phyloP scores from a whole-genome alignment of 371 early-diverging fungal species.

The Mucor velutinosus region DNA sequence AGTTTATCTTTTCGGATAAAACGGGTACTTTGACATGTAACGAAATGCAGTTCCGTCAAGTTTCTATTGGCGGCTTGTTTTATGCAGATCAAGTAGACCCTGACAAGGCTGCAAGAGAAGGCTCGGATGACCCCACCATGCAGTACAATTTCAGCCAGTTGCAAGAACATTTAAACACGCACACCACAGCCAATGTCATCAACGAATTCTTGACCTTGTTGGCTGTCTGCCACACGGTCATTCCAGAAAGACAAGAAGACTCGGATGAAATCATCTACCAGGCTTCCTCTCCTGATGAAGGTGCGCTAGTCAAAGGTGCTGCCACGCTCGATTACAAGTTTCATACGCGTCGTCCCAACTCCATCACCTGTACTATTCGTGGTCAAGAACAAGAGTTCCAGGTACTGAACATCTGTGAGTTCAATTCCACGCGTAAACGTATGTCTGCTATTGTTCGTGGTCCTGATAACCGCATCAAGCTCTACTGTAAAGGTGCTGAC shows the following conservation, averaged over 20 bases:
- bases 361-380: constrained; percentile 74
- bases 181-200: constrained; percentile 54
- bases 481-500: constrained; percentile 99
- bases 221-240: constrained; percentile 67
- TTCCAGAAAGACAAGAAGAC: constrained; percentile 35
- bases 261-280: constrained; percentile 54
- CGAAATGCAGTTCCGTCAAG: constrained; percentile 68
- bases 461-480: constrained; percentile 88
- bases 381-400: constrained; percentile 77
- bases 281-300: constrained; percentile 86
- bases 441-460: constrained; percentile 93
- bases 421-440: constrained; percentile 96
- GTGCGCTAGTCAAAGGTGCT: constrained; percentile 78
- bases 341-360: constrained; percentile 85
- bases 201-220: constrained; percentile 62
- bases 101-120: constrained; percentile 18
- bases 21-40: constrained; percentile 79
- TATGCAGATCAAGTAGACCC: constrained; percentile 29
- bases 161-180: constrained; percentile 54
- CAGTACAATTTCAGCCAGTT: constrained; percentile 65
- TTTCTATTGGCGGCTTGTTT: constrained; percentile 65
- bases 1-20: constrained; percentile 96
- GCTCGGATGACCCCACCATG: constrained; percentile 41
- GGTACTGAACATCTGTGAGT: constrained; percentile 94
- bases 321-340: constrained; percentile 72